These are phyloP conservation scores for Lactarius deliciosus DNA, from an alignment of 768 basidiomycete species.

Conservation along the genomic window DNA sequence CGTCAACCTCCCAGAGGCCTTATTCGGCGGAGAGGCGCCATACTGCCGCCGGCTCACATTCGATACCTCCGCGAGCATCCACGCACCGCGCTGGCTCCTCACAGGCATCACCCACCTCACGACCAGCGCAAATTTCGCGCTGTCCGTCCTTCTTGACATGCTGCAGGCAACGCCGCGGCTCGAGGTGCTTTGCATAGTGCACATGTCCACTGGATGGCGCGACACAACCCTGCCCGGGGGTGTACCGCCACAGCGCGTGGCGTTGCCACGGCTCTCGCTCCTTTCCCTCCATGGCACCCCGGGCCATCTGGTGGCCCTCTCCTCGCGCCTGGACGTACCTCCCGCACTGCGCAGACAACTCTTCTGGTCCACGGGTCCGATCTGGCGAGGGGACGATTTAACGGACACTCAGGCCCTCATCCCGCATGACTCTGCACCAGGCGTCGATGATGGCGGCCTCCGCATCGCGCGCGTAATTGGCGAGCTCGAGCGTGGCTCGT, in stretches of 20 bases:
- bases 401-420: neutral
- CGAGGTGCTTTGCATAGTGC: slow-evolving; percentile 13
- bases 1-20: too few relatives aligned
- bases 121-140: too few relatives aligned
- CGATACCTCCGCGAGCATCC: too few relatives aligned
- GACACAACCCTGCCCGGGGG: neutral
- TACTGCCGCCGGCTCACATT: too few relatives aligned
- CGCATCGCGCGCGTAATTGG: slow-evolving; percentile 3
- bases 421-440: slow-evolving; percentile 9
- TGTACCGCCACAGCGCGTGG: neutral
- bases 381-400: neutral
- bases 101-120: too few relatives aligned
- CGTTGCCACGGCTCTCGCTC: slow-evolving; percentile 4
- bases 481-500: slow-evolving; percentile 4
- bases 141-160: neutral
- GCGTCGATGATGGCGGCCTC: slow-evolving; percentile 1
- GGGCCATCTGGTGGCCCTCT: slow-evolving; percentile 9
- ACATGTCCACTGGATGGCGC: neutral
- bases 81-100: too few relatives aligned
- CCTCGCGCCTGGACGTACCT: slow-evolving; percentile 5
- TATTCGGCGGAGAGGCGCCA: too few relatives aligned
- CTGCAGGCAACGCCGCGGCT: slow-evolving; percentile 14
- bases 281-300: slow-evolving; percentile 16
- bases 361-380: neutral
- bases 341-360: slow-evolving; percentile 15